Conservation (phyloP, 176 grass and related monocot genomes). For the Aechmea fasciata region DNA sequence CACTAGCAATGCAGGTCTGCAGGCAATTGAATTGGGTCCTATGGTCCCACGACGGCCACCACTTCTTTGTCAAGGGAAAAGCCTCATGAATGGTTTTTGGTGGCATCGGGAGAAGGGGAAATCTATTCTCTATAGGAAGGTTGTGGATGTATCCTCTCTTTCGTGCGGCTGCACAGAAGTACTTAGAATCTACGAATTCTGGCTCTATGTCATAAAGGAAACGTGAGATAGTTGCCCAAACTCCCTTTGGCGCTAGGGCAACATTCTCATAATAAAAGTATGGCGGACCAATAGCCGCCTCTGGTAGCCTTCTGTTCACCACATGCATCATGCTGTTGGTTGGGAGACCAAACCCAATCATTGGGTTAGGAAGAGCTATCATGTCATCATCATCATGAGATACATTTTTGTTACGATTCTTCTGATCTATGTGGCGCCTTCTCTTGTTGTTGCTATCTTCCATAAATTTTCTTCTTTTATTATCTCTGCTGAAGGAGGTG, state of each 20-base stretch:
- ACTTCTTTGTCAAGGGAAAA: conserved; percentile 40
- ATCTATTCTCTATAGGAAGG: conserved; percentile 47
- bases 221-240: conserved; percentile 57
- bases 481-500: neutral
- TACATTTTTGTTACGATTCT: conserved; percentile 16
- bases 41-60: conserved; percentile 82
- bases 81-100: conserved; percentile 56
- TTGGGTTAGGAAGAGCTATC: conserved; percentile 48
- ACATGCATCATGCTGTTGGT: conserved; percentile 10
- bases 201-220: conserved; percentile 61
- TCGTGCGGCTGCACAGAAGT: conserved; percentile 52
- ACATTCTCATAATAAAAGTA: conserved; percentile 91
- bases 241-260: conserved; percentile 56
- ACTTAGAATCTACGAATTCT: conserved; percentile 79
- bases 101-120: conserved; percentile 35
- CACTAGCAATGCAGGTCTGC: conserved; percentile 51
- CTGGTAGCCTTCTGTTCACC: conserved; percentile 27
- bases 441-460: conserved; percentile 20
- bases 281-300: conserved; percentile 49
- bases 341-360: conserved; percentile 68
- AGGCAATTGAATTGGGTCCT: conserved; percentile 82
- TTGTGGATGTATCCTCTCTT: conserved; percentile 85
- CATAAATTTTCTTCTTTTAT: neutral
- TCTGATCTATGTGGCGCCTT: conserved; percentile 24
- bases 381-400: conserved; percentile 13